Evolutionary conservation across 192 early-diverging fungal genomes (phyloP), one percentile per base, ranked within the genome.

Genomic region (Entomortierella lignicola): DNA sequence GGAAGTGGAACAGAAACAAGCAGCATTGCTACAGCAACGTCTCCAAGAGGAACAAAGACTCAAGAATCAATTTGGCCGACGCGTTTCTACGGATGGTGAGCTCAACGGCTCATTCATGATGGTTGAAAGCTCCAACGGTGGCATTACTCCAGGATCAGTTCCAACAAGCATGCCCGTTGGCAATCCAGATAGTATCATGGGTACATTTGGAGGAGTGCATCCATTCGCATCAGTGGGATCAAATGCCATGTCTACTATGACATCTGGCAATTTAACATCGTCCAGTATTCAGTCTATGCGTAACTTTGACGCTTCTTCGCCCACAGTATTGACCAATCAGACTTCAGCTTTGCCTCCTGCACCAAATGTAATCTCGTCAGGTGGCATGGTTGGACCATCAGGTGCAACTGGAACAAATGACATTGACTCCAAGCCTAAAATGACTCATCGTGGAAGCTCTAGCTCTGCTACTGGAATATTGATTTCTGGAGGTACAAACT

Each of bases 1-100:
- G 15, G 75, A 79, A n/a, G 68, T 79, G 2, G 75, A 79, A 17
- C 75, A 79, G 30, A 64, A 47, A n/a, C 75, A 79, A 30, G 37
- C 75, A 1, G 5, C 39, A 11, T 26, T 79, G 3, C 52, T 69
- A 37, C 75, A 79, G 18, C 72, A 68, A 43, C 58, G 47, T 29
- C 52, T 62, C 12, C 65, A 68, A 23, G 55, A 60, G 42, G 66
- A 61, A 37, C 75, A 60, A 30, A 25, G 63, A 21, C 55, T 66
- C 27, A 64, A 32, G 23, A 55, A 66, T 18, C 67, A 55, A 0
- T 70, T 63, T 55, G 65, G 62, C 18, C 52, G 68, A 8, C 67
- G 75, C 29, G 62, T 79, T 0, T 79, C 75, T 2, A 25, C 58
- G 30, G 75, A 79, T 41, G 62, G 67, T 18, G 75, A 79, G 0